These are phyloP conservation scores for Phytophthora sojae DNA, from an alignment of 352 stramenopile species.

Conservation along the genomic window DNA sequence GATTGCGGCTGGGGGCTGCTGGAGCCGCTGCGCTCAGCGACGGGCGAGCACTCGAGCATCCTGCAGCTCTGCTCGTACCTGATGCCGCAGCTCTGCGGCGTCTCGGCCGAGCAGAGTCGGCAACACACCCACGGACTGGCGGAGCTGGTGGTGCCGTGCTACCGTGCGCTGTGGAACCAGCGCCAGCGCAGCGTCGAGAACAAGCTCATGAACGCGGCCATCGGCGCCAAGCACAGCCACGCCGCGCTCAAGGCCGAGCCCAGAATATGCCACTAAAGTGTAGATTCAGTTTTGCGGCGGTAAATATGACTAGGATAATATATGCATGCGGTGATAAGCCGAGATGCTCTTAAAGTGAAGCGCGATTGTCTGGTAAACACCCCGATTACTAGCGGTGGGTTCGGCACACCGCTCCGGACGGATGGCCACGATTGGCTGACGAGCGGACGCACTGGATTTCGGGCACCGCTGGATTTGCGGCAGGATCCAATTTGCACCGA, in stretches of 20 bases:
- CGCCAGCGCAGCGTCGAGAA: slow-evolving; percentile 61
- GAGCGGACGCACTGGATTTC: not conserved
- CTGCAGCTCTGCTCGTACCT: slow-evolving; percentile 68
- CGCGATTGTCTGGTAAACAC: slow-evolving; percentile 8
- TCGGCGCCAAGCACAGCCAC: slow-evolving; percentile 36
- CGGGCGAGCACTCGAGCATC: slow-evolving; percentile 51
- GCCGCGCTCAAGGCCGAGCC: slow-evolving; percentile 19
- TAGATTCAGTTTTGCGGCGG: slow-evolving; percentile 40
- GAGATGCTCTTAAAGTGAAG: slow-evolving; percentile 13
- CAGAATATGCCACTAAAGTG: slow-evolving; percentile 14
- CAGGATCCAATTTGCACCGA: slow-evolving; percentile 5
- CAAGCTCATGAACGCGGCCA: slow-evolving; percentile 53
- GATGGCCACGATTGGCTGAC: slow-evolving; percentile 3
- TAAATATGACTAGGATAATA: slow-evolving; percentile 39
- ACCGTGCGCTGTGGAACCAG: slow-evolving; percentile 53
- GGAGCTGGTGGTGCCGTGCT: slow-evolving; percentile 52
- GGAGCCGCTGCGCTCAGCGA: slow-evolving; percentile 36
- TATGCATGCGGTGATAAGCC: slow-evolving; percentile 14
- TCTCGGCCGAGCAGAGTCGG: slow-evolving; percentile 42
- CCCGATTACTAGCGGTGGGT: not conserved
- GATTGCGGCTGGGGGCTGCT: slow-evolving; percentile 61
- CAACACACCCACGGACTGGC: slow-evolving; percentile 58
- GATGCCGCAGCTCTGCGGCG: slow-evolving; percentile 42
- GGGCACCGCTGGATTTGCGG: slow-evolving; percentile 1
- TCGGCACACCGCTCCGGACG: too few species aligned